phyloP scores from a whole-genome alignment of 768 basidiomycete species.

The Harrya chromipes region DNA sequence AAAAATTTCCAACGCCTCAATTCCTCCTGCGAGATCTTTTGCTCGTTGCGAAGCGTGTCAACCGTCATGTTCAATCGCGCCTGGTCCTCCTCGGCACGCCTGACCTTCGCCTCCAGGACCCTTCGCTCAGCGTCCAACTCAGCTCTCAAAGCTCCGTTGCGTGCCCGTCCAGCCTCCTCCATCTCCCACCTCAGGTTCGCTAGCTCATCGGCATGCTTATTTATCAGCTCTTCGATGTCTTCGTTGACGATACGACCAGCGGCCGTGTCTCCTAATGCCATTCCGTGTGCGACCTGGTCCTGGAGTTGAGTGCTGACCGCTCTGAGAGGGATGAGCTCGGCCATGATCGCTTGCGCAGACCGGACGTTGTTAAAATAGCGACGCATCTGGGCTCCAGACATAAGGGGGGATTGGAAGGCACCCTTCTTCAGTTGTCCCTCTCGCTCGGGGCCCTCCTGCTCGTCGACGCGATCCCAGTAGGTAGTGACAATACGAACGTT shows the following conservation, averaged over 20 bases:
- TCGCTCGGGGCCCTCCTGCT: slow-evolving; percentile 24
- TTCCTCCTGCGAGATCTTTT: too few relatives aligned
- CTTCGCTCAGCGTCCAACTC: neutral
- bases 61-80: too few relatives aligned
- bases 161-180: slow-evolving; percentile 33
- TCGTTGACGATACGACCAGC: slow-evolving; percentile 45
- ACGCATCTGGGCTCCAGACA: slow-evolving; percentile 38
- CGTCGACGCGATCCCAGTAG: slow-evolving; percentile 40
- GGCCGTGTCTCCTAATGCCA: slow-evolving; percentile 42
- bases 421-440: slow-evolving; percentile 34
- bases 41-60: too few relatives aligned
- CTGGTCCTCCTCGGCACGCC: too few relatives aligned
- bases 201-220: slow-evolving; percentile 39
- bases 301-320: slow-evolving; percentile 49
- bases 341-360: slow-evolving; percentile 41
- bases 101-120: too few relatives aligned
- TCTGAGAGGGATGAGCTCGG: slow-evolving; percentile 36
- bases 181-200: slow-evolving; percentile 38
- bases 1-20: too few relatives aligned
- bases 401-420: slow-evolving; percentile 40
- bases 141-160: neutral
- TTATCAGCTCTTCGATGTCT: slow-evolving; percentile 38
- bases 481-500: slow-evolving; percentile 46
- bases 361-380: slow-evolving; percentile 37
- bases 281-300: slow-evolving; percentile 40